Percentiles rank a stretch among this genome's conserved stretches.
Evolutionary conservation across 805 yeast genomes (phyloP).

Genomic region (Saturnispora halmiae): DNA sequence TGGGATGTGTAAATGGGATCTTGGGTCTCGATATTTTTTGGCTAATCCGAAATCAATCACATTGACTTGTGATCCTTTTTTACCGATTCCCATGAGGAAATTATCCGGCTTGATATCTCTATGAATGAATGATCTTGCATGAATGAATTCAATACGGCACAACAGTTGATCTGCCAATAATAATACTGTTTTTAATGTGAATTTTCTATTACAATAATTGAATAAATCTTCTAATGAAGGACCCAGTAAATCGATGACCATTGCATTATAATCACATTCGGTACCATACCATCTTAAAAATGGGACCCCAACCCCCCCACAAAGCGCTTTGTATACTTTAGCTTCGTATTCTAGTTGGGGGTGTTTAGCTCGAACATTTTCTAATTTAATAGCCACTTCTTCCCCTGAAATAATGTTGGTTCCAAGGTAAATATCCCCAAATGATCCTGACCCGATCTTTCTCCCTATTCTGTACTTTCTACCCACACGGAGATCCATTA

Average conservation of each 20-base stretch:
- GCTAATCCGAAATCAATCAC: conserved; percentile 93
- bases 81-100: conserved; percentile 81
- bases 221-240: conserved; percentile 92
- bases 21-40: conserved; percentile 87
- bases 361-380: conserved; percentile 81
- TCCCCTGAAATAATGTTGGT: conserved; percentile 93
- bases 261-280: conserved; percentile 91
- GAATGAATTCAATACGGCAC: conserved; percentile 90
- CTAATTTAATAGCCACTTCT: conserved; percentile 94
- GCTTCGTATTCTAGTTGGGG: conserved; percentile 98
- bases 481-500: conserved; percentile 74
- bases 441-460: conserved; percentile 94
- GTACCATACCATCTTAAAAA: conserved; percentile 96
- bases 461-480: conserved; percentile 90
- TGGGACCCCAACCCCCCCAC: conserved; percentile 97
- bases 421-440: conserved; percentile 92
- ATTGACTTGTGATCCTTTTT: conserved; percentile 90
- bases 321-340: conserved; percentile 83
- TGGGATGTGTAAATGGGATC: conserved; percentile 90
- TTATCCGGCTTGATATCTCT: conserved; percentile 81
- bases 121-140: conserved; percentile 85
- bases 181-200: conserved; percentile 86
- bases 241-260: conserved; percentile 93
- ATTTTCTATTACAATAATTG: conserved; percentile 91
- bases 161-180: conserved; percentile 89